Evolutionary conservation across 2,329 filamentous ascomycete species (phyloP).

Genomic region (Huntiella decipiens): DNA sequence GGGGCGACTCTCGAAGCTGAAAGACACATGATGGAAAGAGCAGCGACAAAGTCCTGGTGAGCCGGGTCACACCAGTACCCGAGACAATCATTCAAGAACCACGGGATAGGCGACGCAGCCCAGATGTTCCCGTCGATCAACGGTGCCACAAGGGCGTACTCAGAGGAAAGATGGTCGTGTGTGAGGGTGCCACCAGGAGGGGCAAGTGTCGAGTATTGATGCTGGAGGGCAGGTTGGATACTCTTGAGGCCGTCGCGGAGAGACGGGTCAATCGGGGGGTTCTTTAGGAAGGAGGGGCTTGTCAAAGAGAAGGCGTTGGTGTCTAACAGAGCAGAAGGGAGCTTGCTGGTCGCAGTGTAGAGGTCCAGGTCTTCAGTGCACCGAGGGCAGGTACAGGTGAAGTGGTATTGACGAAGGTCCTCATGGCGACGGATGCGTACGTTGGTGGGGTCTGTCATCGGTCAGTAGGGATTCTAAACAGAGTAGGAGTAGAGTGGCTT

Average conservation of each 20-base stretch:
- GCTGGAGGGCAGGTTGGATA: constrained; percentile 5
- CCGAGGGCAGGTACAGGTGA: constrained; percentile 30
- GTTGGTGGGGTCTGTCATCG: constrained; percentile 26
- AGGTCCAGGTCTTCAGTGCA: constrained; percentile 32
- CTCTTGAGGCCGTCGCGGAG: constrained; percentile 6
- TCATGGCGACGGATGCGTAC: constrained; percentile 24
- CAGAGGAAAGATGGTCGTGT: constrained; percentile 16
- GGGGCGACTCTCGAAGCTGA: constrained; percentile 29
- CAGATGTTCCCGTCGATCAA: constrained; percentile 16
- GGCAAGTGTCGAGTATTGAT: constrained; percentile 1
- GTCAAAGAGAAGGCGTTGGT: constrained; percentile 25
- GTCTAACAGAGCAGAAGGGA: constrained; percentile 18
- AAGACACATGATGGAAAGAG: constrained; percentile 29
- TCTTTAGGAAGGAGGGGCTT: background rate
- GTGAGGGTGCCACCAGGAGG: constrained; percentile 6
- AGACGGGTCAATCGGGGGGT: constrained; percentile 7
- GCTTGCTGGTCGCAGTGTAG: constrained; percentile 30
- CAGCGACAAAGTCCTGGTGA: constrained; percentile 14
- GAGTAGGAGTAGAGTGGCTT: constrained; percentile 13
- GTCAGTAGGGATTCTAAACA: background rate
- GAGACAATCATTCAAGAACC: constrained; percentile 12
- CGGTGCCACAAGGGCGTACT: constrained; percentile 22
- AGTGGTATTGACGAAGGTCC: constrained; percentile 30
- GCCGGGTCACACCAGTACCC: constrained; percentile 8
- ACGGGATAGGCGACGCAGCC: constrained; percentile 10